These are phyloP conservation scores for Leccinum boreale DNA, from an alignment of 768 basidiomycete species.

Conservation along the genomic window DNA sequence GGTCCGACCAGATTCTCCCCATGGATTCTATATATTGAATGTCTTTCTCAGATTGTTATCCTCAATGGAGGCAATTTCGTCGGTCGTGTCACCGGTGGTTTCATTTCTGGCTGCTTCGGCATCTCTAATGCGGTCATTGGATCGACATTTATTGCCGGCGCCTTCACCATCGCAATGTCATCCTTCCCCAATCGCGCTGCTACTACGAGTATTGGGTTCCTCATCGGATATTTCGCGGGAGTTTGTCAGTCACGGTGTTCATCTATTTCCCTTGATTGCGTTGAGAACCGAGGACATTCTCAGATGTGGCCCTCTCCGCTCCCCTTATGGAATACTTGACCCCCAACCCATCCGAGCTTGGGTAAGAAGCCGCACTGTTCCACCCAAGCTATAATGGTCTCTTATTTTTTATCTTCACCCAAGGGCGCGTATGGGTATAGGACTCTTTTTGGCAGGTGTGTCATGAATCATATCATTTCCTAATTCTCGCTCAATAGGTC, in stretches of 20 bases:
- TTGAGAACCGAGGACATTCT: background rate
- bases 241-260: slow-evolving; percentile 29
- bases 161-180: slow-evolving; percentile 44
- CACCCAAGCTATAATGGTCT: too few relatives aligned
- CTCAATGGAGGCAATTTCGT: slow-evolving; percentile 35
- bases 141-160: slow-evolving; percentile 31
- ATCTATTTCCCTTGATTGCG: background rate
- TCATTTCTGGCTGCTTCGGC: slow-evolving; percentile 39
- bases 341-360: slow-evolving; percentile 46
- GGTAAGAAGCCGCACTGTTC: slow-evolving; percentile 22
- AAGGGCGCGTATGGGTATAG: slow-evolving; percentile 44
- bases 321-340: slow-evolving; percentile 45
- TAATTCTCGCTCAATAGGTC: background rate
- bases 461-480: background rate
- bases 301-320: slow-evolving; percentile 39
- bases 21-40: background rate
- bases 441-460: slow-evolving; percentile 45
- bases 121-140: slow-evolving; percentile 42
- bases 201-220: slow-evolving; percentile 36
- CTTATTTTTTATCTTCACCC: background rate
- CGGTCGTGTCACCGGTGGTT: slow-evolving; percentile 36
- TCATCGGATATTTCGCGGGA: slow-evolving; percentile 52
- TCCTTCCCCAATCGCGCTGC: slow-evolving; percentile 36
- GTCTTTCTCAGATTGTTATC: slow-evolving; percentile 31
- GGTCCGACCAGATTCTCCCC: slow-evolving; percentile 29